These are phyloP conservation scores for Jackrogersella minutella DNA, from an alignment of 495 filamentous ascomycete species.

Conservation along the genomic window DNA sequence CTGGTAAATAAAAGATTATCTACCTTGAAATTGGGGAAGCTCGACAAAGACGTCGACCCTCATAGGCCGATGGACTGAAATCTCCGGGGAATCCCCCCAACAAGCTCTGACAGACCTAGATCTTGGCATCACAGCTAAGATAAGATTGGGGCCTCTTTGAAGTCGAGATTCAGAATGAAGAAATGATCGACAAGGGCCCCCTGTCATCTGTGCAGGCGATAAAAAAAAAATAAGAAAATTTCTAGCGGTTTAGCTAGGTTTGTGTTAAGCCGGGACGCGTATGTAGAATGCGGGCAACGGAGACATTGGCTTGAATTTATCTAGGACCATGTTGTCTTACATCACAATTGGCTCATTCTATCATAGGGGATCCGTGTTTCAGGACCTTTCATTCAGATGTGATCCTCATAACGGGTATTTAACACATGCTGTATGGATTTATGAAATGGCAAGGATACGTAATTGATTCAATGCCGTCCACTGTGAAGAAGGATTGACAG, in stretches of 20 bases:
- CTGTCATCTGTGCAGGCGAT: slow-evolving; percentile 4
- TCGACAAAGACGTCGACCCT: slow-evolving; percentile 8
- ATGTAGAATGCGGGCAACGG: slow-evolving; percentile 12
- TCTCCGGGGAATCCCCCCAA: slow-evolving; percentile 33
- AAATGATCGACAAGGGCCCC: slow-evolving; percentile 31
- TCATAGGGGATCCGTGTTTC: slow-evolving; percentile 30
- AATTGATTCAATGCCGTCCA: slow-evolving; percentile 8
- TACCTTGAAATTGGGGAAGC: slow-evolving; percentile 40
- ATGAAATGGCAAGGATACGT: slow-evolving; percentile 1
- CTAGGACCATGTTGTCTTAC: slow-evolving; percentile 2
- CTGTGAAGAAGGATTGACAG: too few relatives aligned
- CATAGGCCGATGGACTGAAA: slow-evolving; percentile 35
- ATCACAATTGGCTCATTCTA: slow-evolving; percentile 34
- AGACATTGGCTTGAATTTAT: slow-evolving; percentile 1
- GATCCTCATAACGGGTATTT: slow-evolving; percentile 9
- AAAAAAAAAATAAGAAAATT: slow-evolving; percentile 16
- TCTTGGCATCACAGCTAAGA: slow-evolving; percentile 27
- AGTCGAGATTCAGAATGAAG: slow-evolving; percentile 13
- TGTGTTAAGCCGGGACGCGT: slow-evolving; percentile 15
- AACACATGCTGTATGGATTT: neutral
- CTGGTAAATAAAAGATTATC: slow-evolving; percentile 28
- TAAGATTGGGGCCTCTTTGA: slow-evolving; percentile 24
- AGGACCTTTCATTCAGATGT: slow-evolving; percentile 16
- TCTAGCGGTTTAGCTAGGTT: neutral
- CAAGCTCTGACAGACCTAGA: slow-evolving; percentile 16